Conservation (phyloP, 2,329 filamentous ascomycete genomes). For the Claviceps pazoutovae region DNA sequence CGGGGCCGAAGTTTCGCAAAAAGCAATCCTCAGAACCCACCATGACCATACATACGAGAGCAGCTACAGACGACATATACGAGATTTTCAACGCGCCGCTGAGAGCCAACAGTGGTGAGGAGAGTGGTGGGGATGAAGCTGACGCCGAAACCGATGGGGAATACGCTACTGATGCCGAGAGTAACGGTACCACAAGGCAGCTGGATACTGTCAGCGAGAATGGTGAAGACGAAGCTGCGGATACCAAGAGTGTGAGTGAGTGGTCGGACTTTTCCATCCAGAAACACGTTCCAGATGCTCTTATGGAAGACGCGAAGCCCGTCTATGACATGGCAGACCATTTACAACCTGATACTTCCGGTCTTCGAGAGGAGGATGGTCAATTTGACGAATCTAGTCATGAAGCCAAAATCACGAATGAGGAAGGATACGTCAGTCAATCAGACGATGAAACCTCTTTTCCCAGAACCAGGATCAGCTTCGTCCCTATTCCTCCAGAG, state of each 20-base stretch:
- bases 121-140: conserved; percentile 41
- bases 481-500: conserved; percentile 69
- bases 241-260: conserved; percentile 55
- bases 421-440: conserved; percentile 26
- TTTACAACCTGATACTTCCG: not conserved
- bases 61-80: conserved; percentile 94
- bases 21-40: conserved; percentile 71
- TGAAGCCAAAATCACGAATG: conserved; percentile 20
- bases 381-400: not conserved
- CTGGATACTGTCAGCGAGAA: conserved; percentile 32
- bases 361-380: not conserved
- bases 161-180: conserved; percentile 78
- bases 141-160: conserved; percentile 60
- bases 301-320: conserved; percentile 17
- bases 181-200: conserved; percentile 62
- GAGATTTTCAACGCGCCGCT: conserved; percentile 84
- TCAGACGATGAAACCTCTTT: conserved; percentile 27
- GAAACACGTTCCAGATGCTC: conserved; percentile 49
- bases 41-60: conserved; percentile 92
- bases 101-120: conserved; percentile 20
- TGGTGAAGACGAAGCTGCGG: conserved; percentile 35
- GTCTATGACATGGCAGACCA: conserved; percentile 16
- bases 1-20: conserved; percentile 68
- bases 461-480: conserved; percentile 48
- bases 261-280: conserved; percentile 80